Percentiles rank a stretch among this genome's conserved stretches.
These are phyloP conservation scores for Sugiyamaella valdiviana DNA, from an alignment of 805 yeast genomes.

Conservation along the genomic window DNA sequence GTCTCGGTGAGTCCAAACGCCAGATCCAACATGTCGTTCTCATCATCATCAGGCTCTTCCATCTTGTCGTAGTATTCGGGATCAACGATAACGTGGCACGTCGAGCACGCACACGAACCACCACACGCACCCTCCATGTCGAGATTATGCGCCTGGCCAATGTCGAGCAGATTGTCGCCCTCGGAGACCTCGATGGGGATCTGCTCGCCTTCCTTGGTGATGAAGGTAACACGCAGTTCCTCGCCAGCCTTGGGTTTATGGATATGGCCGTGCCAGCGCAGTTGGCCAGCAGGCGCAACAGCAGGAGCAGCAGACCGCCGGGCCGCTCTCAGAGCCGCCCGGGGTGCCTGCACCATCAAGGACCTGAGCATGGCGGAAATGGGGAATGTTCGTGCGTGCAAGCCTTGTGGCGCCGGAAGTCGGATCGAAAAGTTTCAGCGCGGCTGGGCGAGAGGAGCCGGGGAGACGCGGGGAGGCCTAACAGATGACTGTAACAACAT, in stretches of 20 bases:
- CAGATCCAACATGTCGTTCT: constrained; percentile 95
- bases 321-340: neutral
- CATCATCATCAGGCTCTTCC: constrained; percentile 96
- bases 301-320: neutral
- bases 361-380: neutral
- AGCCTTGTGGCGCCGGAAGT: neutral
- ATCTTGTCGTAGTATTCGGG: constrained; percentile 87
- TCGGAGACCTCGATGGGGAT: constrained; percentile 77
- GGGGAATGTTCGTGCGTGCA: no score
- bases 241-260: constrained; percentile 91
- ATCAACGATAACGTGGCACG: constrained; percentile 94
- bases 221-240: constrained; percentile 80
- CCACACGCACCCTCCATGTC: constrained; percentile 99
- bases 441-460: neutral
- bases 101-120: constrained; percentile 97
- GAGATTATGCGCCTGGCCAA: constrained; percentile 86
- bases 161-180: constrained; percentile 86
- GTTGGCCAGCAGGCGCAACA: neutral
- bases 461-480: neutral
- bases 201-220: constrained; percentile 86
- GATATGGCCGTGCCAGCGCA: constrained; percentile 68
- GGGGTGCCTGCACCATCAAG: neutral
- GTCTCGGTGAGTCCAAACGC: constrained; percentile 98
- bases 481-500: neutral
- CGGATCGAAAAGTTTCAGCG: neutral